A percentile compares a stretch with the other conserved stretches of the same genome.
Conservation (phyloP, 495 filamentous ascomycete genomes). For the Aspergillus hancockii region DNA sequence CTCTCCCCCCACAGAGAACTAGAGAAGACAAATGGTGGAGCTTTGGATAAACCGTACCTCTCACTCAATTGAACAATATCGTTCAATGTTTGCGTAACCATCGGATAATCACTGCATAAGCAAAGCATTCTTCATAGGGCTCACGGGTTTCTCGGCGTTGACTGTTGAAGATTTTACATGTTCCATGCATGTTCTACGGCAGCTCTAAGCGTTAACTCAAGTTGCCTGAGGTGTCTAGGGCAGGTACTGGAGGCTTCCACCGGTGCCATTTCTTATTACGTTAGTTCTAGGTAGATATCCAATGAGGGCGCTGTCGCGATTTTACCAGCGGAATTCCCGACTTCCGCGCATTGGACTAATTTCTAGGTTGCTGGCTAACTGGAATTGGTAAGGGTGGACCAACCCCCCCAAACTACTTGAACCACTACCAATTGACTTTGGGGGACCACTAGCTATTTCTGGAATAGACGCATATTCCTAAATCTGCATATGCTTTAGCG, state of each 20-base stretch:
- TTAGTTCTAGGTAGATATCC: slow-evolving; percentile 10
- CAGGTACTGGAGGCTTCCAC: slow-evolving; percentile 8
- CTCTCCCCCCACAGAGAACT: not conserved
- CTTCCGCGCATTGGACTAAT: slow-evolving; percentile 22
- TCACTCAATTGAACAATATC: not conserved
- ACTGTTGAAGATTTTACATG: slow-evolving; percentile 21
- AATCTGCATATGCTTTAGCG: slow-evolving; percentile 17
- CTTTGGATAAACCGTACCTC: not conserved
- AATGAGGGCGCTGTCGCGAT: slow-evolving; percentile 16
- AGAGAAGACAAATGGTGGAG: not conserved
- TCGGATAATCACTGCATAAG: not conserved
- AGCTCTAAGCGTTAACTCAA: slow-evolving; percentile 27
- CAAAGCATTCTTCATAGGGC: not conserved
- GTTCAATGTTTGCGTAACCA: not conserved
- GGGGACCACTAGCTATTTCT: slow-evolving; percentile 18
- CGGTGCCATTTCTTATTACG: slow-evolving; percentile 19
- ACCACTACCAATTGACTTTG: slow-evolving; percentile 13
- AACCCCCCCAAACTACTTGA: slow-evolving; percentile 14
- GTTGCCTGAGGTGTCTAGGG: not conserved
- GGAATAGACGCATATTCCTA: slow-evolving; percentile 16
- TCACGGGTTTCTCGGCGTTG: not conserved
- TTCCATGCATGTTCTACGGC: slow-evolving; percentile 52
- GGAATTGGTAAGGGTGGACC: not conserved
- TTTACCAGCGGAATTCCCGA: slow-evolving; percentile 24
- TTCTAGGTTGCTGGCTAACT: slow-evolving; percentile 1